Percentiles rank a stretch among this genome's conserved stretches.
These are phyloP conservation scores for Dichomitus squalens DNA, from an alignment of 1,284 basidiomycete genomes.

Conservation along the genomic window DNA sequence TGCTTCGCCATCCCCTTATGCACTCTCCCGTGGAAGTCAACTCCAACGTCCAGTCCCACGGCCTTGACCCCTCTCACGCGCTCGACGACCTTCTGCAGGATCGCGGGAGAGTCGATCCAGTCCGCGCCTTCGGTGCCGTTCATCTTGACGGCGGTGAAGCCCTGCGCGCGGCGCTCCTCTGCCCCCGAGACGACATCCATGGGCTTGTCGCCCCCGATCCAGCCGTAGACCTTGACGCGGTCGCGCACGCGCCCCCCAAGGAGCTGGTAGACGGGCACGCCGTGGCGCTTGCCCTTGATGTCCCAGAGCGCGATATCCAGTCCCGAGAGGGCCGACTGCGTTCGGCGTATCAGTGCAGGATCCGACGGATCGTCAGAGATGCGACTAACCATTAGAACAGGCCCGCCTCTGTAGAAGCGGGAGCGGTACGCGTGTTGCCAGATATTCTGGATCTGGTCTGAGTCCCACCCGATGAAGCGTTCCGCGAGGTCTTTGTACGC, in stretches of 20 bases:
- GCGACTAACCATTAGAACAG: slow-evolving; percentile 64
- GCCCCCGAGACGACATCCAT: slow-evolving; percentile 65
- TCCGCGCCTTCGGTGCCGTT: slow-evolving; percentile 60
- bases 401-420: slow-evolving; percentile 75
- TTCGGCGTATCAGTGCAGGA: background rate
- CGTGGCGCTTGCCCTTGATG: slow-evolving; percentile 79
- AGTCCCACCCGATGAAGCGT: slow-evolving; percentile 68
- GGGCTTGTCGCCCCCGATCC: slow-evolving; percentile 77
- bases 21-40: slow-evolving; percentile 66
- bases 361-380: background rate
- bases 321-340: slow-evolving; percentile 55
- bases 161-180: slow-evolving; percentile 62
- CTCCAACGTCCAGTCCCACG: slow-evolving; percentile 66
- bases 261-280: slow-evolving; percentile 76
- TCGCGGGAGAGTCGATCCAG: slow-evolving; percentile 53
- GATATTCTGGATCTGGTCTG: slow-evolving; percentile 73
- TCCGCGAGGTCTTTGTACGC: slow-evolving; percentile 63
- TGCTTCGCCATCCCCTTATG: slow-evolving; percentile 83
- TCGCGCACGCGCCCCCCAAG: slow-evolving; percentile 74
- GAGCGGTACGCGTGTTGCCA: slow-evolving; percentile 69
- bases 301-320: slow-evolving; percentile 66
- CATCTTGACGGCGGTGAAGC: slow-evolving; percentile 81
- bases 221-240: slow-evolving; percentile 61
- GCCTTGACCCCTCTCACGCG: slow-evolving; percentile 66
- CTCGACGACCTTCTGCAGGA: slow-evolving; percentile 58